phyloP scores from a whole-genome alignment of 768 basidiomycete species.

The Solioccasus polychromus region DNA sequence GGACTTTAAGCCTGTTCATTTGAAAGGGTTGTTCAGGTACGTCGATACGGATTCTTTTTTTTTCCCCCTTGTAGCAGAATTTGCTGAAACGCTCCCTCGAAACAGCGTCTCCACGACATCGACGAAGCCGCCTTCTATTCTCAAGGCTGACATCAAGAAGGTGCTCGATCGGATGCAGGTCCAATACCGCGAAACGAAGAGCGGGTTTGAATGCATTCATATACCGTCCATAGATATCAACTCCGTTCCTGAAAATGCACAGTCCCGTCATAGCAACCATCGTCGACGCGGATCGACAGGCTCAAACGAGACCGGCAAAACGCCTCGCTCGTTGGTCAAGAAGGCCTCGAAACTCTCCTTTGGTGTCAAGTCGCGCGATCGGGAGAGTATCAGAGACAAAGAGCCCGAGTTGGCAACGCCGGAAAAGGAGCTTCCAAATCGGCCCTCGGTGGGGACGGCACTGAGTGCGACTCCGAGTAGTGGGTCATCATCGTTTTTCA shows the following conservation, averaged over 20 bases:
- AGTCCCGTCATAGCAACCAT: conserved; percentile 33
- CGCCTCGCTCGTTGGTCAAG: conserved; percentile 58
- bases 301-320: conserved; percentile 50
- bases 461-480: conserved; percentile 68
- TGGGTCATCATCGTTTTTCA: conserved; percentile 84
- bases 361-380: conserved; percentile 54
- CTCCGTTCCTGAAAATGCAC: conserved; percentile 53
- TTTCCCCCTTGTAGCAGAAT: conserved; percentile 3
- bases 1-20: conserved; percentile 90
- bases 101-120: conserved; percentile 92
- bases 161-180: conserved; percentile 95
- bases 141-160: conserved; percentile 80
- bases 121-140: conserved; percentile 75
- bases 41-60: not conserved
- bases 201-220: conserved; percentile 96
- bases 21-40: conserved; percentile 95
- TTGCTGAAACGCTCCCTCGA: not conserved
- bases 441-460: conserved; percentile 44
- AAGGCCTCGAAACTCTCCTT: conserved; percentile 82
- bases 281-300: conserved; percentile 46
- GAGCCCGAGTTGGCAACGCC: conserved; percentile 36
- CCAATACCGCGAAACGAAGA: conserved; percentile 85
- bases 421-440: conserved; percentile 47
- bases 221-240: conserved; percentile 89
- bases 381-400: conserved; percentile 43